Base-by-base conservation (phyloP, 2,329 filamentous ascomycete species). In the Cordyceps cateniannulata region DNA sequence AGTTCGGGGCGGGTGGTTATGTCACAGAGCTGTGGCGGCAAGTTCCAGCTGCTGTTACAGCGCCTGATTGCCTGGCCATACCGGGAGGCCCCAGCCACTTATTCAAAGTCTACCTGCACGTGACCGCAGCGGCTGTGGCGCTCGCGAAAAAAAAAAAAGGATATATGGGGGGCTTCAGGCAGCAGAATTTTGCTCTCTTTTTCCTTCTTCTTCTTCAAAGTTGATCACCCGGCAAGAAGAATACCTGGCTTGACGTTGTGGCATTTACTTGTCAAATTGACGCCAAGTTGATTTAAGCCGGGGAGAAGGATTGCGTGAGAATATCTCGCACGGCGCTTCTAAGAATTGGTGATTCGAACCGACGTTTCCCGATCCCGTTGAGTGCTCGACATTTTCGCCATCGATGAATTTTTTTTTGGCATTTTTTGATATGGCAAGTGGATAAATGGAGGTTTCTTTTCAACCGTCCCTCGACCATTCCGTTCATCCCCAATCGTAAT, bases 261-360 rank as follows among this genome's bases (percentile, higher is more conserved):
- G 44, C 44, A 42, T 70, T 67, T 69, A 68, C 24, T 68, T 65
- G 66, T 69, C 69, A 70, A 66, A 68, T 75, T 73, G 72, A 75
- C 75, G 76, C 76, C 72, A 62, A 77, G 77, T 82, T 84, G 85
- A 82, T 79, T 81, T 79, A 76, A 77, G 69, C 78, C 77, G 81
- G 83, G 82, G 72, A 85, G 79, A 85, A 72, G 63, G 71, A 79
- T 79, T 73, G 70, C 68, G 69, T 69, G 69, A 66, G 35, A 42
- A 51, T 68, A 66, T 67, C 67, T 68, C 70, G 74, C 69, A 69
- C 79, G 82, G 79, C 76, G 81, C 81, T 84, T 84, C 73, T 75
- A 85, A 85, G 82, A 85, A 85, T 85, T 84, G 81, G 78, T 75
- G 79, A 82, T 76, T 82, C 79, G 79, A 76, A 72, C 69, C 67